Percentiles rank a stretch among this genome's conserved stretches.
Evolutionary conservation across 225 moss, liverwort and hornwort species (phyloP).

Genomic region (Polytrichum commune): DNA sequence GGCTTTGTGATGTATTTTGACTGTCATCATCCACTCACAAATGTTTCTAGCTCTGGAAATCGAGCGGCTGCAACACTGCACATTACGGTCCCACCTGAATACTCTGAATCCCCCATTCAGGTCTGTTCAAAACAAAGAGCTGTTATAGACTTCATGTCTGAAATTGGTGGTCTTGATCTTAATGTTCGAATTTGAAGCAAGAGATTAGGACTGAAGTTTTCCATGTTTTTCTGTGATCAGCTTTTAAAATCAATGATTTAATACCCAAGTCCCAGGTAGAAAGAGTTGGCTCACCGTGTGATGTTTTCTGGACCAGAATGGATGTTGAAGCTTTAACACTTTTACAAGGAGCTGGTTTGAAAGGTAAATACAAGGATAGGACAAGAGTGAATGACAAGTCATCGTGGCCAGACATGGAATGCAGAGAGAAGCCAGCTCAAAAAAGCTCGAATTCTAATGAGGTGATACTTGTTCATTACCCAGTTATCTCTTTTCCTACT

Average conservation of each 20-base stretch:
- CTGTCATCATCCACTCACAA: too few species aligned
- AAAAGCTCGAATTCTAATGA: too few species aligned
- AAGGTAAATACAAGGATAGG: not conserved
- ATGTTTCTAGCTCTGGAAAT: slow-evolving; percentile 52
- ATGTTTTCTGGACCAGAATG: not conserved
- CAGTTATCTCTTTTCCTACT: too few species aligned
- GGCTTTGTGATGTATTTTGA: too few species aligned
- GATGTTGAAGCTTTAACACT: not conserved
- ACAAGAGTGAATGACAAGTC: too few species aligned
- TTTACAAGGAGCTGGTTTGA: not conserved
- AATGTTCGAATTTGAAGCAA: not conserved
- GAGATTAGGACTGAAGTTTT: slow-evolving; percentile 1
- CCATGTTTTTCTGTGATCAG: not conserved
- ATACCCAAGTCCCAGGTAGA: slow-evolving; percentile 16
- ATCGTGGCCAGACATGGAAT: too few species aligned
- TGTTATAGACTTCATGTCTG: not conserved
- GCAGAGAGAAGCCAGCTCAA: too few species aligned
- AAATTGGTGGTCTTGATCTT: too few species aligned
- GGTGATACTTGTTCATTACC: too few species aligned
- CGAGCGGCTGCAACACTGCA: slow-evolving; percentile 63
- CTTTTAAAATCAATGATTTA: slow-evolving; percentile 9
- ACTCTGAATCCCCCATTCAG: slow-evolving; percentile 24
- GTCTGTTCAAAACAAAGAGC: slow-evolving; percentile 17
- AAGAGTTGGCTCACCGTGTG: too few species aligned
- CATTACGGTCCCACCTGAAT: slow-evolving; percentile 46